Conservation (phyloP, 2,329 filamentous ascomycete genomes). For the Graphilbum sp. region DNA sequence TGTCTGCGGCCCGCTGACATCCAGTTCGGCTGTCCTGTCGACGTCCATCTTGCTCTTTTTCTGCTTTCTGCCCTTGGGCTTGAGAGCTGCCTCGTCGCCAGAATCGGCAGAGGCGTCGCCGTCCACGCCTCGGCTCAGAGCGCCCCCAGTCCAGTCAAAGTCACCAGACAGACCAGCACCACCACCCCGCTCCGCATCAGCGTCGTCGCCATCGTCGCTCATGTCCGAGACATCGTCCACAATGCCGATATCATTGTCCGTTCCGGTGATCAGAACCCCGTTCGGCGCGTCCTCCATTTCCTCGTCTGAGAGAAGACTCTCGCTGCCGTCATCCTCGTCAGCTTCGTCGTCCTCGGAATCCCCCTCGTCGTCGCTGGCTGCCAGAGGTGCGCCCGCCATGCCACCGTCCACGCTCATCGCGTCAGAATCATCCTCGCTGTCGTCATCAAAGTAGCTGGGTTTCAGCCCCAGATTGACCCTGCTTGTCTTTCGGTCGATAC, state of each 20-base stretch:
- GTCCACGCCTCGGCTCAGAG: constrained; percentile 35
- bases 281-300: constrained; percentile 29
- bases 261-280: constrained; percentile 26
- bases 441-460: constrained; percentile 69
- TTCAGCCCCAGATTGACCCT: constrained; percentile 84
- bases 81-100: constrained; percentile 10
- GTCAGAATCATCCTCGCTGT: constrained; percentile 33
- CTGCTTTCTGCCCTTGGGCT: constrained; percentile 40
- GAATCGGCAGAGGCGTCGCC: constrained; percentile 33
- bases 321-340: constrained; percentile 28
- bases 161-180: constrained; percentile 48
- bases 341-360: constrained; percentile 29
- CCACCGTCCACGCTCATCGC: constrained; percentile 24
- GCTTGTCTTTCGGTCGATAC: constrained; percentile 56
- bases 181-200: constrained; percentile 22
- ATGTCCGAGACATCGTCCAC: constrained; percentile 6
- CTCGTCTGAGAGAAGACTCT: constrained; percentile 30
- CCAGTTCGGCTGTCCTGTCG: constrained; percentile 83
- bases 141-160: constrained; percentile 75
- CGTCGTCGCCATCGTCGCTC: background rate
- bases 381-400: constrained; percentile 27
- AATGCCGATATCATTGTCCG: constrained; percentile 18
- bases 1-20: constrained; percentile 75
- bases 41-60: constrained; percentile 69
- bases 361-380: constrained; percentile 24